Evolutionary conservation across 1,284 basidiomycete genomes (phyloP), one percentile per base, ranked within the genome.

Genomic region (Melampsora allii-populina): DNA sequence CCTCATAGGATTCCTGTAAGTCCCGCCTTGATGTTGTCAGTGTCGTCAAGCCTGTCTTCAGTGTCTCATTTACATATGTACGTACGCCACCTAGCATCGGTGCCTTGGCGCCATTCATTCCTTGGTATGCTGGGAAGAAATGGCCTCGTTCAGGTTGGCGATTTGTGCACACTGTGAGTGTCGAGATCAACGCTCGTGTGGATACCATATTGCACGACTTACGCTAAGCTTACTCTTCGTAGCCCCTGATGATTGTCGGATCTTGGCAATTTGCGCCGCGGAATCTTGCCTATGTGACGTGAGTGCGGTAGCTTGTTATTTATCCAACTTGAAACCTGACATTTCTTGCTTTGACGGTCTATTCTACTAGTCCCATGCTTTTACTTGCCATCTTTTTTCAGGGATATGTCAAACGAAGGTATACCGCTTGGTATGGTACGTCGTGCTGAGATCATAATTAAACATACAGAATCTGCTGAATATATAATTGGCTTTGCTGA

Each of bases 351-450:
- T 65, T 19, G 59, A 1, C 14, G 19, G 2, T 29, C 46, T 12
- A 61, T 63, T 12, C 27, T 17, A 6, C 12, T 56, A 73, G 69
- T 24, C 69, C 69, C 19, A 48, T 61, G 4, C 42, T 73, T 27
- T 50, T 60, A 21, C 27, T 73, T 3, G 69, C 63, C 14, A n/a
- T 73, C 1, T 65, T 73, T 45, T 73, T 73, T n/a, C 69, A 73
- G 27, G 61, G 63, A 50, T 73, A 58, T 48, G 61, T 73, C 21
- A 73, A 73, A 39, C 53, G 45, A 31, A 60, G 63, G 46, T 65
- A 73, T 36, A 31, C 69, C 5, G 69, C 63, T 45, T 73, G 69
- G 69, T 73, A 65, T 73, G 69, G 69, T 73, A 61, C 31, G 69
- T 66, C 1, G 19, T 10, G 10, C 9, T 42, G 2, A 36, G 9